Conservation (phyloP, 176 grass and related monocot genomes). For the Elymus sibiricus region DNA sequence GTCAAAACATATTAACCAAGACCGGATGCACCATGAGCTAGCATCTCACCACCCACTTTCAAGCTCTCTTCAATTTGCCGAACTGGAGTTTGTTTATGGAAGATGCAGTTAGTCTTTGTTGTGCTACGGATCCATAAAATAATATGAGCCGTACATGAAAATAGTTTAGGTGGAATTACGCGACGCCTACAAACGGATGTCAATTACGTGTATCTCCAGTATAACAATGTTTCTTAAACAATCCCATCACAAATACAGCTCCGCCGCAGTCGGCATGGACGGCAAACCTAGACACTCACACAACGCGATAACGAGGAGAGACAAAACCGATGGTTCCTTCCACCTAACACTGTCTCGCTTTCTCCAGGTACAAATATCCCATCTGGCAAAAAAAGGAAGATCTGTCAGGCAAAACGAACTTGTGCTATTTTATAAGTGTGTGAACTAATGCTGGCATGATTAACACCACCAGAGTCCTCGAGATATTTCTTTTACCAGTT, state of each 20-base stretch:
- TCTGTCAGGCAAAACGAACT: background rate
- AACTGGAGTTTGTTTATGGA: no score
- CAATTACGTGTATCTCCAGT: background rate
- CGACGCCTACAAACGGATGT: background rate
- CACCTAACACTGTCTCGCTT: constrained; percentile 25
- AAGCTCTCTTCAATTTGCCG: no score
- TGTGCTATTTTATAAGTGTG: background rate
- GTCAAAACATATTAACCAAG: no score
- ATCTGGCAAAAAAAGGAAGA: constrained; percentile 28
- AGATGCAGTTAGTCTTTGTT: no score
- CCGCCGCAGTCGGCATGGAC: constrained; percentile 12
- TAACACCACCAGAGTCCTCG: constrained; percentile 12
- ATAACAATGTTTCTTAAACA: background rate
- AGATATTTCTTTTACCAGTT: constrained; percentile 8
- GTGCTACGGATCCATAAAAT: no score
- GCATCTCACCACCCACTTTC: no score
- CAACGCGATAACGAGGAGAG: background rate
- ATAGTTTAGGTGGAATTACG: background rate
- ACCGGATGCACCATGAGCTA: no score
- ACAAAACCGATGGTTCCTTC: constrained; percentile 13
- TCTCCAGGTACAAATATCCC: constrained; percentile 22
- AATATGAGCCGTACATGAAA: background rate
- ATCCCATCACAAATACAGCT: background rate
- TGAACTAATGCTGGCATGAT: background rate
- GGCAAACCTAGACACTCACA: constrained; percentile 5